Evolutionary conservation across 2,329 filamentous ascomycete species (phyloP).

Genomic region (Aspergillus costaricaensis): DNA sequence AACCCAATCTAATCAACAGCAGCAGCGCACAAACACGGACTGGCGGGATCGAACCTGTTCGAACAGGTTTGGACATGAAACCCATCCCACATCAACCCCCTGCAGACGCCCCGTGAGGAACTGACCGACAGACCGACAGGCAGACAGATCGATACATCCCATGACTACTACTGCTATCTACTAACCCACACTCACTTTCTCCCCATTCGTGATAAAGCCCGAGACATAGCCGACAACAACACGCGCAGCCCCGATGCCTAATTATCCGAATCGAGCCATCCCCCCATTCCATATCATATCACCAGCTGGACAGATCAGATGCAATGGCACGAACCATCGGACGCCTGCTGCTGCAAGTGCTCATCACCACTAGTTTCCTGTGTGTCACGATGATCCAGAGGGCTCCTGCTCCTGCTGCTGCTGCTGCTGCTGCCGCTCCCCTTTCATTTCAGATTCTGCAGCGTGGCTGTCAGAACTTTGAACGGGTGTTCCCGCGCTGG

Average conservation of each 20-base stretch:
- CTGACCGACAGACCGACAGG: neutral
- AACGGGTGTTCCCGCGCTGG: conserved; percentile 8
- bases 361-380: neutral
- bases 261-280: neutral
- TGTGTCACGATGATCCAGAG: neutral
- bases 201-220: no score
- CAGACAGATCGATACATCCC: neutral
- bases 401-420: neutral
- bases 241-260: neutral
- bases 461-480: conserved; percentile 1
- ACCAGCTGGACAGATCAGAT: neutral
- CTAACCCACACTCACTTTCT: no score
- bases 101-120: neutral
- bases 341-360: conserved; percentile 2
- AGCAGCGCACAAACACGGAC: neutral
- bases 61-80: neutral
- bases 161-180: no score
- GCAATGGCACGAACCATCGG: neutral
- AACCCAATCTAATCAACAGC: conserved; percentile 16
- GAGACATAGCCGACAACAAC: no score
- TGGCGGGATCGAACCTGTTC: neutral
- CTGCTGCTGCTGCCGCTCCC: neutral
- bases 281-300: conserved; percentile 6
- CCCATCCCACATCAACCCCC: neutral
- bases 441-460: neutral